These are phyloP conservation scores for Saccharomycopsis hybrid DNA, from an alignment of 1,139 yeast species.

Conservation along the genomic window DNA sequence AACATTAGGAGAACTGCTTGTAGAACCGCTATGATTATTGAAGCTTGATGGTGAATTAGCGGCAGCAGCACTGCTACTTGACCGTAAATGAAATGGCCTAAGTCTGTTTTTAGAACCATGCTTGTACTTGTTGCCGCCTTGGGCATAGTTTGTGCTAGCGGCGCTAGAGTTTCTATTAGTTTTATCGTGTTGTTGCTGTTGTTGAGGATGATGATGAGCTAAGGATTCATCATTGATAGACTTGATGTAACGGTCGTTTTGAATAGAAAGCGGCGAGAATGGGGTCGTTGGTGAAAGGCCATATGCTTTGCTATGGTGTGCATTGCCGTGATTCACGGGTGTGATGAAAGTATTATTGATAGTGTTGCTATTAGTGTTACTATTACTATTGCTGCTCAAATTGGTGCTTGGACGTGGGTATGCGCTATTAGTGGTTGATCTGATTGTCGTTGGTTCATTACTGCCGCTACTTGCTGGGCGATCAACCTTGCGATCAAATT, in stretches of 20 bases:
- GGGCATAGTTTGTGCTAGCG: not conserved
- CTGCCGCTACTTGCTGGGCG: no score
- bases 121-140: slow-evolving; percentile 1
- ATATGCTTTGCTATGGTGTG: not conserved
- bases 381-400: not conserved
- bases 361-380: no score
- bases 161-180: not conserved
- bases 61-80: slow-evolving; percentile 1
- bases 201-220: not conserved
- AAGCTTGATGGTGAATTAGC: not conserved
- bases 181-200: not conserved
- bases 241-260: slow-evolving; percentile 14
- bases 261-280: slow-evolving; percentile 16
- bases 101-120: slow-evolving; percentile 4
- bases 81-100: slow-evolving; percentile 18
- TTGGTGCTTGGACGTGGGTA: not conserved
- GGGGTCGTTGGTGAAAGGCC: slow-evolving; percentile 12
- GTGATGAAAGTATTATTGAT: not conserved
- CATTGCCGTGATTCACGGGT: not conserved
- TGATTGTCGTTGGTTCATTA: slow-evolving; percentile 2
- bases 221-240: slow-evolving; percentile 14
- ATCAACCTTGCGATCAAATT: no score
- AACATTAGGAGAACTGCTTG: not conserved
- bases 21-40: not conserved
- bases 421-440: slow-evolving; percentile 10